Evolutionary conservation across 208 protist genomes (phyloP).

Genomic region (Strigomonas culicis): DNA sequence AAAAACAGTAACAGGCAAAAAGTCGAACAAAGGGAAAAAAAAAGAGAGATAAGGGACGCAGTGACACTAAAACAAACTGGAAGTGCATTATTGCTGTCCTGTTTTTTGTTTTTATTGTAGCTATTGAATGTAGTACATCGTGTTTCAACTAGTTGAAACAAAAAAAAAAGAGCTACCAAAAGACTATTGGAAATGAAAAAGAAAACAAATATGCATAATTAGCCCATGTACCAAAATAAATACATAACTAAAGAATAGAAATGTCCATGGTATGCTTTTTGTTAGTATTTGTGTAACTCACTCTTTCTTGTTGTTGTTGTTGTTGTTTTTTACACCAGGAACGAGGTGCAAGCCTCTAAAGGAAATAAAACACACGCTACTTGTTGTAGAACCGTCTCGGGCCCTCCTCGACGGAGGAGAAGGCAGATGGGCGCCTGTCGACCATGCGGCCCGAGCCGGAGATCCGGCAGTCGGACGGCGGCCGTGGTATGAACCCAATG

Average conservation of each 20-base stretch:
- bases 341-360: neutral
- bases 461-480: too few species aligned
- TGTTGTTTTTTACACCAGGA: too few species aligned
- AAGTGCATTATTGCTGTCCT: too few species aligned
- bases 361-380: neutral
- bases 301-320: neutral
- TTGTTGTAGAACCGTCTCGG: neutral
- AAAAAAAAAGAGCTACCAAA: slow-evolving; percentile 2
- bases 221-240: too few species aligned
- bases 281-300: neutral
- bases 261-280: too few species aligned
- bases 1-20: slow-evolving; percentile 1
- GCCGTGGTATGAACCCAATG: too few species aligned
- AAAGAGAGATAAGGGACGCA: slow-evolving; percentile 7
- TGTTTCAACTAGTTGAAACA: too few species aligned
- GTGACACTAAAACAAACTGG: neutral
- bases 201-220: neutral
- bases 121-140: too few species aligned
- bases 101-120: slow-evolving; percentile 8
- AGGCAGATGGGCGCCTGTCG: neutral
- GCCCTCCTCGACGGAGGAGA: neutral
- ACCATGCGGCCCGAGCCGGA: neutral
- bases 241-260: too few species aligned
- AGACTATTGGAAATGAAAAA: neutral
- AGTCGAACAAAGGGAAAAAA: slow-evolving; percentile 12